Evolutionary conservation across 768 basidiomycete species (phyloP).

Genomic region (Kwoniella europaea): DNA sequence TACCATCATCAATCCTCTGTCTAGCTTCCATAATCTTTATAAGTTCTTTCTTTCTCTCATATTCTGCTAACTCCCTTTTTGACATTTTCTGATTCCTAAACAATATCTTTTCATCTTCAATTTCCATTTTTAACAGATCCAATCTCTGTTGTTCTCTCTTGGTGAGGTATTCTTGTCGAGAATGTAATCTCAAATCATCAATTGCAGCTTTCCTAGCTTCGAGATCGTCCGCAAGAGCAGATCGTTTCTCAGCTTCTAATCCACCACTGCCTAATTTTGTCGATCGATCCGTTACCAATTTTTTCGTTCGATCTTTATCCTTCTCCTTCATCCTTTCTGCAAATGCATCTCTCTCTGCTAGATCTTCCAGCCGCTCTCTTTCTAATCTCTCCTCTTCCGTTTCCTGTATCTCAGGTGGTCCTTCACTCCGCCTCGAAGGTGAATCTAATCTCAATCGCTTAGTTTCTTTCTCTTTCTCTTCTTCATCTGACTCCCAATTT

Average conservation of each 20-base stretch:
- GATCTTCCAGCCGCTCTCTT: slow-evolving; percentile 75
- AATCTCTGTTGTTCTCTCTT: slow-evolving; percentile 97
- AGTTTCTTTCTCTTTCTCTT: slow-evolving; percentile 38
- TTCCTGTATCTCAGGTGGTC: slow-evolving; percentile 62
- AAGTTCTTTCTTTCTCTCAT: slow-evolving; percentile 90
- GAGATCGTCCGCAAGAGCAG: slow-evolving; percentile 78
- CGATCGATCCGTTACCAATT: slow-evolving; percentile 88
- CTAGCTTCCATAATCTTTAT: slow-evolving; percentile 90
- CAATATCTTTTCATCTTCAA: slow-evolving; percentile 88
- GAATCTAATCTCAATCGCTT: slow-evolving; percentile 51
- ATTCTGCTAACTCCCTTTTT: slow-evolving; percentile 76
- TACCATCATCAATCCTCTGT: slow-evolving; percentile 90
- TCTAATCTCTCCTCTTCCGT: slow-evolving; percentile 75
- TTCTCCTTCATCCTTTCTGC: slow-evolving; percentile 81
- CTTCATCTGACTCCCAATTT: slow-evolving; percentile 70
- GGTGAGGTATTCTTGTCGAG: slow-evolving; percentile 92
- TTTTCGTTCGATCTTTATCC: slow-evolving; percentile 84
- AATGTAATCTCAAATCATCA: slow-evolving; percentile 80
- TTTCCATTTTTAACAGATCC: slow-evolving; percentile 87
- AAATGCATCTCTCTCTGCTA: slow-evolving; percentile 89
- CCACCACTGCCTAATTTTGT: slow-evolving; percentile 70
- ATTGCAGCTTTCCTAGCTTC: slow-evolving; percentile 64
- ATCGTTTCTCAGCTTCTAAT: slow-evolving; percentile 79
- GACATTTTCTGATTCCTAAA: slow-evolving; percentile 91
- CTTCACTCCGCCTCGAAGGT: slow-evolving; percentile 27